Evolutionary conservation across 2,329 filamentous ascomycete genomes (phyloP).

Genomic region (Monosporascus sp.): DNA sequence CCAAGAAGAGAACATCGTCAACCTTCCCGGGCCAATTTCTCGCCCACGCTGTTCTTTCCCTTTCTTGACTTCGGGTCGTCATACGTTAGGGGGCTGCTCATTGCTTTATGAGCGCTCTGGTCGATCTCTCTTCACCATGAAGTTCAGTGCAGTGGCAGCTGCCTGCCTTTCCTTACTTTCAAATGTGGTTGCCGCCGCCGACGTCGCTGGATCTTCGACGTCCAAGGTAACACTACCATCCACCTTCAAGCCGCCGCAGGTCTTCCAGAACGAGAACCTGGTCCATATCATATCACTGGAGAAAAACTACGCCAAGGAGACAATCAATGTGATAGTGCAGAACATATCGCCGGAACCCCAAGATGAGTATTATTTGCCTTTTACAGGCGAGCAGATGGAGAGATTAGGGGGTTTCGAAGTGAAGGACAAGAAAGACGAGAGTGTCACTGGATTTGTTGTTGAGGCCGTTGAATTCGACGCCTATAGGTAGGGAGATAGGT

Average conservation of each 20-base stretch:
- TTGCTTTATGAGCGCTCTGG: constrained; percentile 23
- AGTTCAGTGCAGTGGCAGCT: constrained; percentile 47
- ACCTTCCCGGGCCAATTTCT: constrained; percentile 2
- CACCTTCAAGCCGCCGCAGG: constrained; percentile 78
- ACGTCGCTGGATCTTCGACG: constrained; percentile 34
- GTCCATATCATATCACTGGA: constrained; percentile 88
- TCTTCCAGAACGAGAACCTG: constrained; percentile 91
- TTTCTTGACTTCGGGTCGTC: constrained; percentile 4
- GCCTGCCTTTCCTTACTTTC: constrained; percentile 56
- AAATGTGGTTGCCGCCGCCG: constrained; percentile 34
- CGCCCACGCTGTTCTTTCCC: constrained; percentile 11
- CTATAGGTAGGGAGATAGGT: constrained; percentile 43
- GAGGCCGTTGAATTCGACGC: constrained; percentile 62
- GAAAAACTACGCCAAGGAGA: constrained; percentile 86
- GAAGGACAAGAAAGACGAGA: constrained; percentile 80
- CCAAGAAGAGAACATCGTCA: constrained; percentile 9
- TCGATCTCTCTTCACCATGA: constrained; percentile 35
- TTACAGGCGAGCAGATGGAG: constrained; percentile 69
- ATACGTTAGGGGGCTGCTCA: constrained; percentile 21
- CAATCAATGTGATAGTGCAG: constrained; percentile 89
- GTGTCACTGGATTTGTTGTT: constrained; percentile 62
- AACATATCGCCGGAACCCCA: constrained; percentile 77
- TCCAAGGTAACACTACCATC: constrained; percentile 57
- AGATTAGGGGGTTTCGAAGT: constrained; percentile 84
- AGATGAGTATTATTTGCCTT: constrained; percentile 86